A percentile compares a stretch with the other conserved stretches of the same genome.
Conservation (phyloP, 2,329 filamentous ascomycete species). For the Botrytis elliptica region DNA sequence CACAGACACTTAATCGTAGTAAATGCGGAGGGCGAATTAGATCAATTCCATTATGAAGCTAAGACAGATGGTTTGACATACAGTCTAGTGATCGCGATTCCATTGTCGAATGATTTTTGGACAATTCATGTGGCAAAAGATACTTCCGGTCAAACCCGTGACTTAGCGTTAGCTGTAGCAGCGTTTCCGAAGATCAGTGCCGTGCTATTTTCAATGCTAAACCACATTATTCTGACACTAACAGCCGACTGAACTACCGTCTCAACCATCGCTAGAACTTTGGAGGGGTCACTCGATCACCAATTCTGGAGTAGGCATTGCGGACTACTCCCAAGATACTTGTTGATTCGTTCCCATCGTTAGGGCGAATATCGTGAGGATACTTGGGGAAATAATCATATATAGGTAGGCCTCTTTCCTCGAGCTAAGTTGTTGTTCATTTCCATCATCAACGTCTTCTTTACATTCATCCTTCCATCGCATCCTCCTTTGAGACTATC, state of each 20-base stretch:
- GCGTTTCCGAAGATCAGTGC: slow-evolving; percentile 14
- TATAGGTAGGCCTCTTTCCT: slow-evolving; percentile 13
- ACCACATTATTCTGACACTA: background rate
- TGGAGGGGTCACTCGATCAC: slow-evolving; percentile 6
- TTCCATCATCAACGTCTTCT: slow-evolving; percentile 1
- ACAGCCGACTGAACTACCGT: slow-evolving; percentile 22
- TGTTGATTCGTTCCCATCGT: background rate
- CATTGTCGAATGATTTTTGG: background rate
- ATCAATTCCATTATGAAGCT: background rate
- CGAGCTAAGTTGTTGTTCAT: background rate
- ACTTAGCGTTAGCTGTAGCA: background rate
- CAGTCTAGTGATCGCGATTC: no score
- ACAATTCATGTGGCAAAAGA: slow-evolving; percentile 13
- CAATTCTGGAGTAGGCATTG: background rate
- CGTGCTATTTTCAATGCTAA: background rate
- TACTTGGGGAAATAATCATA: background rate
- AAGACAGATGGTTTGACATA: background rate
- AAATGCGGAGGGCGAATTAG: slow-evolving; percentile 6
- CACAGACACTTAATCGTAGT: background rate
- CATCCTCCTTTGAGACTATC: background rate
- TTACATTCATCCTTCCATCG: background rate
- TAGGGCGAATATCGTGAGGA: background rate
- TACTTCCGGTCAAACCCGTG: slow-evolving; percentile 11
- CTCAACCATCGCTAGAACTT: background rate
- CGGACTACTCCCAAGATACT: background rate